Percentiles rank a stretch among this genome's conserved stretches.
These are phyloP conservation scores for Coemansia sp. DNA, from an alignment of 192 early-diverging fungal species.

Conservation along the genomic window DNA sequence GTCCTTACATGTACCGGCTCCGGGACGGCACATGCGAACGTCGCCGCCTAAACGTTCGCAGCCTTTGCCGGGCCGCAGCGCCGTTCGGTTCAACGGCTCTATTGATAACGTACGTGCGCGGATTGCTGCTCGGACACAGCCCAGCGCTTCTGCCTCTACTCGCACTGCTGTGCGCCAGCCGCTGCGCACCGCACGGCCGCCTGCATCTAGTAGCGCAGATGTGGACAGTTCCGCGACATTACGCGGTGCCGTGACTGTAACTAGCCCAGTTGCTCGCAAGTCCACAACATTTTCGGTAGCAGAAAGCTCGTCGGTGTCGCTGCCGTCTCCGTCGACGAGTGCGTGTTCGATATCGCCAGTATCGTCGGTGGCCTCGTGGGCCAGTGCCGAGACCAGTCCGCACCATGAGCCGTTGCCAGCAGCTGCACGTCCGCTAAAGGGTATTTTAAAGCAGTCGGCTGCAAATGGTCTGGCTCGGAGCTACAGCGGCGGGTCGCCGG, in stretches of 20 bases:
- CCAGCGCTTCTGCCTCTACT: background rate
- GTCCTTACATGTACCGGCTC: background rate
- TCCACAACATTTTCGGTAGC: conserved; percentile 2
- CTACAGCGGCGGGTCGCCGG: conserved; percentile 9
- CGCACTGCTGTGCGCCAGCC: background rate
- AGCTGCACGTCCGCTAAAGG: conserved; percentile 39
- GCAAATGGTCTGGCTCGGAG: background rate
- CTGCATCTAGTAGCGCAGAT: too few relatives aligned
- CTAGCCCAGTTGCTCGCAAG: conserved; percentile 24
- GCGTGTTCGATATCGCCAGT: conserved; percentile 26
- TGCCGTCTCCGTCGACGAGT: conserved; percentile 38
- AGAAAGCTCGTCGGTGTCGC: conserved; percentile 16
- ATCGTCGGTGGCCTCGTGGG: conserved; percentile 41
- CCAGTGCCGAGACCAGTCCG: conserved; percentile 38
- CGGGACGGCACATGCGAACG: conserved; percentile 20
- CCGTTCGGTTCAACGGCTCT: conserved; percentile 25
- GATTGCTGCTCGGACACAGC: conserved; percentile 3
- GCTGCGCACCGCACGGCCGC: too few relatives aligned
- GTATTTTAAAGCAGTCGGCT: conserved; percentile 40
- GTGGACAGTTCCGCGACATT: background rate
- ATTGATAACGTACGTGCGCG: conserved; percentile 10
- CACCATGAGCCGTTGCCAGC: conserved; percentile 50
- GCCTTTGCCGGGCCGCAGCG: conserved; percentile 15
- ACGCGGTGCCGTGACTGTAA: conserved; percentile 5
- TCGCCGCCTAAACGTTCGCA: conserved; percentile 29